Evolutionary conservation across 768 basidiomycete genomes (phyloP), one percentile per base, ranked within the genome.

Genomic region (Hortiboletus campestris): DNA sequence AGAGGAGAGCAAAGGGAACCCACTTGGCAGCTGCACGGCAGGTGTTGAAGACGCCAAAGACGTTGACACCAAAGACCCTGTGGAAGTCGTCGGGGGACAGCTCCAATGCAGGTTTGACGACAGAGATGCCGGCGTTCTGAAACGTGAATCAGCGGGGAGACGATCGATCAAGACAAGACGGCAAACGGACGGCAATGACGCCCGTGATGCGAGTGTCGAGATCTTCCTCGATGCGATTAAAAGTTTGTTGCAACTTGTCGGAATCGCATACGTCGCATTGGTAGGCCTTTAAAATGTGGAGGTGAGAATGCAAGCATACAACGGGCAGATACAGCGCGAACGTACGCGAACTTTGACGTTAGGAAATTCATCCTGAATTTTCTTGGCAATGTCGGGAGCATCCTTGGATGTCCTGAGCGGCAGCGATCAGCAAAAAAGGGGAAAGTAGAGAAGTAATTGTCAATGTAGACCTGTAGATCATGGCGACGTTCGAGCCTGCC

Each of bases 31-130:
- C 80, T 2, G 82, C 84, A 13, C 82, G 77, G 17, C 80, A 78
- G 6, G 79, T 80, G 57, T 86, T 85, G 74, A 85, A 86, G 1
- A 85, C 85, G 2, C 85, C 86, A 29, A 78, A 80, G 9, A 87
- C 84, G 56, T 88, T 88, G 16, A 82, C 80, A 46, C 76, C 74
- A 58, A 78, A 86, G 0, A 86, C 78, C 13, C 65, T 70, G 2
- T 74, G 63, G 70, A 84, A 88, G 53, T 88, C 86, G 0, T 82
- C 78, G 5, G 73, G 62, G 1, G 74, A 75, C 53, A 87, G 67
- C 2, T 88, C 81, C 22, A 84, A 46, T 0, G 85, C 84, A 0
- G 82, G 80, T 68, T 86, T 87, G 41, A 83, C 76, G 38, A 83
- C 76, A 0, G 85, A 84, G 14, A 84, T 76, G 3, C 85, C 86